Conservation (phyloP, 164 flowering plant species). For the Buxus sempervirens region DNA sequence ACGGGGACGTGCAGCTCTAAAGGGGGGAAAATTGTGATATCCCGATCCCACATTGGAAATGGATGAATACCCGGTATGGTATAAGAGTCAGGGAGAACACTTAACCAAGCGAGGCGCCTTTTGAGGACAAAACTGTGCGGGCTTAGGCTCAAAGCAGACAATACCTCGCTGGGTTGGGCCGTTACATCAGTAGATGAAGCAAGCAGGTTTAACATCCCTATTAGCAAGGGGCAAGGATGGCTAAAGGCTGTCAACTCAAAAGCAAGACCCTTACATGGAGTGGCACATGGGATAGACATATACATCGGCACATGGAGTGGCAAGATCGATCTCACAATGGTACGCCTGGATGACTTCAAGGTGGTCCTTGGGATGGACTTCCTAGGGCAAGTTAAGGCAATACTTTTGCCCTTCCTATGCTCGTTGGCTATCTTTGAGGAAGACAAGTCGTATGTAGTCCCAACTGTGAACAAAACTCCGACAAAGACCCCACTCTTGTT, state of each 20-base stretch:
- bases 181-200: neutral
- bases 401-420: neutral
- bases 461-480: neutral
- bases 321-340: neutral
- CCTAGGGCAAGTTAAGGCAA: neutral
- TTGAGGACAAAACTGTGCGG: no score
- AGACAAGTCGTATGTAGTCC: neutral
- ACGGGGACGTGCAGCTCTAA: no score
- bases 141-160: no score
- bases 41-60: no score
- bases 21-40: no score
- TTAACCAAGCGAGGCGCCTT: no score
- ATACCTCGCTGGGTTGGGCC: no score
- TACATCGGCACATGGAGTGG: neutral
- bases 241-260: conserved; percentile 1
- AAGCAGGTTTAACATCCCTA: neutral
- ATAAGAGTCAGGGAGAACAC: no score
- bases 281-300: neutral
- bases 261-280: neutral
- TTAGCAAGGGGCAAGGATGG: neutral
- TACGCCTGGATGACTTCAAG: neutral
- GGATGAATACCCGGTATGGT: no score
- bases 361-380: neutral
- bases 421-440: neutral
- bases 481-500: neutral